Percentiles rank a stretch among this genome's conserved stretches.
phyloP scores from a whole-genome alignment of 1,284 basidiomycete species.

The Ganoderma lingzhi region DNA sequence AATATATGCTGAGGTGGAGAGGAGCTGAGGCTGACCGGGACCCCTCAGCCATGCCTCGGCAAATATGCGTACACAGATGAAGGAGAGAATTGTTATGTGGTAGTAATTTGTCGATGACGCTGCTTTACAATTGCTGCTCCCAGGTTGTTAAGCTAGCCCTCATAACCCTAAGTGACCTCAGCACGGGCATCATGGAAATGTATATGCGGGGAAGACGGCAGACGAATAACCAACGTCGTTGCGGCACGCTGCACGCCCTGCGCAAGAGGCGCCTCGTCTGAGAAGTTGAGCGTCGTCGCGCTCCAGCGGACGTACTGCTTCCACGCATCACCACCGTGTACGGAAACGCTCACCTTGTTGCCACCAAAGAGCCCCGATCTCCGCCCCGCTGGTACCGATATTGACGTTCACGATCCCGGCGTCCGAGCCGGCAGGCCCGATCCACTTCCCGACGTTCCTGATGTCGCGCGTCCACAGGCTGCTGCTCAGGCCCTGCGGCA shows the following conservation, averaged over 20 bases:
- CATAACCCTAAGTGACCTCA: too few species aligned
- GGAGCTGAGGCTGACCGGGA: too few species aligned
- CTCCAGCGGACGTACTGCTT: conserved; percentile 93
- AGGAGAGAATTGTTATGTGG: too few species aligned
- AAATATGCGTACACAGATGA: too few species aligned
- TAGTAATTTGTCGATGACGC: not conserved
- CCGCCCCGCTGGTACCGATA: conserved; percentile 93
- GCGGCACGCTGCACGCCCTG: conserved; percentile 77
- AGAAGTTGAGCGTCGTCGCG: conserved; percentile 94
- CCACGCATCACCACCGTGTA: conserved; percentile 90
- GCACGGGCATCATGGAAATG: too few species aligned
- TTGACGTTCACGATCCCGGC: conserved; percentile 92
- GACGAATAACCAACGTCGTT: conserved; percentile 12
- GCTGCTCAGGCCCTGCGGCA: conserved; percentile 91
- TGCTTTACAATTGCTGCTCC: too few species aligned
- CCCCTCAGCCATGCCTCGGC: too few species aligned
- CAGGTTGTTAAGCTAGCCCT: too few species aligned
- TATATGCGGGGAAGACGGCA: not conserved
- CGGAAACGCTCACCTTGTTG: conserved; percentile 71
- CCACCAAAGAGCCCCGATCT: conserved; percentile 93
- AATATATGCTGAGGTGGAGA: too few species aligned
- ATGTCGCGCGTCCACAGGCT: conserved; percentile 91
- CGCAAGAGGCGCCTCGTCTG: conserved; percentile 86
- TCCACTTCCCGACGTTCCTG: conserved; percentile 87
- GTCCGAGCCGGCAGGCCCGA: conserved; percentile 89